Conservation (phyloP, 495 filamentous ascomycete genomes). For the Hamigera avellanea region DNA sequence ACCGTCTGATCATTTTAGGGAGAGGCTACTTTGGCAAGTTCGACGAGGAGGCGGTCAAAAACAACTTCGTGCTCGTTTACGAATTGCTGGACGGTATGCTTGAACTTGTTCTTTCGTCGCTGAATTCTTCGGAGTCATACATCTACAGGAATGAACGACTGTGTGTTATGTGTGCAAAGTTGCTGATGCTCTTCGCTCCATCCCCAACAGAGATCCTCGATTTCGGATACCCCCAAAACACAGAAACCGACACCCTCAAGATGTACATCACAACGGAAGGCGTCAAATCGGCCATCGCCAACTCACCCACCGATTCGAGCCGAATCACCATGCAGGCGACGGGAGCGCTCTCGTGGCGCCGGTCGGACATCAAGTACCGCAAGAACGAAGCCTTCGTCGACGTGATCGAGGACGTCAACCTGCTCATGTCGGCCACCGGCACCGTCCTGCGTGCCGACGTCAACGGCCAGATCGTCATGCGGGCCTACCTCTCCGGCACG, state of each 20-base stretch:
- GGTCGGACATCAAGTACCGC: conserved; percentile 94
- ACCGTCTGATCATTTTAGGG: conserved; percentile 79
- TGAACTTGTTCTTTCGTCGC: neutral
- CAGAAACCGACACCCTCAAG: conserved; percentile 96
- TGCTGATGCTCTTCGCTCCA: neutral
- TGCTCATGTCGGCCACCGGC: conserved; percentile 93
- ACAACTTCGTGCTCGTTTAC: conserved; percentile 98
- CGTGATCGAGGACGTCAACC: conserved; percentile 98
- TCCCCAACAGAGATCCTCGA: conserved; percentile 82
- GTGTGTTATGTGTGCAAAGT: neutral
- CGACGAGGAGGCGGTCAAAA: conserved; percentile 99
- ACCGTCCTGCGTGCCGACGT: conserved; percentile 95
- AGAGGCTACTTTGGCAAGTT: conserved; percentile 98
- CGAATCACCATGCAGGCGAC: conserved; percentile 99
- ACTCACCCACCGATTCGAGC: conserved; percentile 61
- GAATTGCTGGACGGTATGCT: conserved; percentile 84
- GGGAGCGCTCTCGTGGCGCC: conserved; percentile 90
- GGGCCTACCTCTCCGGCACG: conserved; percentile 90
- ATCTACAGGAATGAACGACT: no score
- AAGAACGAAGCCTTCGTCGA: conserved; percentile 99
- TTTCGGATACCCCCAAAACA: conserved; percentile 98
- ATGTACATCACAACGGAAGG: conserved; percentile 99
- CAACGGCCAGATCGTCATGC: conserved; percentile 97
- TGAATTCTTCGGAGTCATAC: no score
- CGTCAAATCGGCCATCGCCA: conserved; percentile 86